Evolutionary conservation across 1,284 basidiomycete species (phyloP).

Genomic region (Butyriboletus appendiculatus): DNA sequence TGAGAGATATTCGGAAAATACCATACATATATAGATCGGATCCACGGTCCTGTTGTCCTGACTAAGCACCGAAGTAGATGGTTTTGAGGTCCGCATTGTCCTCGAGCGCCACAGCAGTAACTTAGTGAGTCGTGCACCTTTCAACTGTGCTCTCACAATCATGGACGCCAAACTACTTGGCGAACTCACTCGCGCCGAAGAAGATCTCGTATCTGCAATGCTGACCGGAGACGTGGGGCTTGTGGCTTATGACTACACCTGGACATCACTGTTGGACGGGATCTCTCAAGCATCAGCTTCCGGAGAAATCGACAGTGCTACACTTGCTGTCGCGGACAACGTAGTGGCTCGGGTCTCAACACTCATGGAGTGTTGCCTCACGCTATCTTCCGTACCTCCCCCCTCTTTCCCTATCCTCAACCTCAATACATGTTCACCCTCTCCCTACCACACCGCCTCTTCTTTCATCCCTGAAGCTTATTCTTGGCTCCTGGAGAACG

Average conservation of each 20-base stretch:
- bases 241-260: background rate
- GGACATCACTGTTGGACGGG: background rate
- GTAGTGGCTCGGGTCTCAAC: background rate
- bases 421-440: background rate
- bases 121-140: background rate
- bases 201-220: background rate
- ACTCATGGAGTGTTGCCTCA: background rate
- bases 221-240: background rate
- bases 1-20: background rate
- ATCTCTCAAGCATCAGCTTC: background rate
- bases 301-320: background rate
- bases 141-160: background rate
- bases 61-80: background rate
- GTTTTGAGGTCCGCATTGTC: background rate
- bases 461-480: slow-evolving; percentile 38
- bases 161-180: background rate
- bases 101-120: background rate
- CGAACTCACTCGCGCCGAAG: background rate
- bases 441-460: background rate
- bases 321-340: background rate
- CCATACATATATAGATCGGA: no score
- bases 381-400: background rate
- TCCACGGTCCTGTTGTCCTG: no score
- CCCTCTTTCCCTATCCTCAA: background rate
- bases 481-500: slow-evolving; percentile 45